Conservation (phyloP, 176 grass and related monocot species). For the Aegilops bicornis region DNA sequence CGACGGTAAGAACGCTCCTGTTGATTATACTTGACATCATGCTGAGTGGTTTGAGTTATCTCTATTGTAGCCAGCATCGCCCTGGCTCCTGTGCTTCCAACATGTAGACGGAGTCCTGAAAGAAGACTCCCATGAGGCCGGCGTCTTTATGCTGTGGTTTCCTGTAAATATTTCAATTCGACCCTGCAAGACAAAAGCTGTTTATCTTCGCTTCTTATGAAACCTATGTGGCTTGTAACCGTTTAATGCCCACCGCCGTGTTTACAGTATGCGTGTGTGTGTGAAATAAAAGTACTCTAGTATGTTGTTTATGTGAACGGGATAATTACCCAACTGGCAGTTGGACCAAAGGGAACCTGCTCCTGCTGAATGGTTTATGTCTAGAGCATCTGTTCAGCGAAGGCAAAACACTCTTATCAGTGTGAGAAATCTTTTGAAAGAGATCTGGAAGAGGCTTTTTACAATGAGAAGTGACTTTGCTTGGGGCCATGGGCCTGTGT, state of each 20-base stretch:
- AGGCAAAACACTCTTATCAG: background rate
- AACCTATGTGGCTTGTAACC: constrained; percentile 38
- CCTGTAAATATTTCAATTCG: constrained; percentile 45
- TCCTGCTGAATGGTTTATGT: background rate
- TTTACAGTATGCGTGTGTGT: constrained; percentile 16
- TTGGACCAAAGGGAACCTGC: constrained; percentile 15
- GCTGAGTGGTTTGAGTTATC: constrained; percentile 1
- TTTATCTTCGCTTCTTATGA: constrained; percentile 23
- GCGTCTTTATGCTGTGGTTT: constrained; percentile 31
- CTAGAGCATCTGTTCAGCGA: constrained; percentile 1
- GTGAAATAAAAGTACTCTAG: constrained; percentile 39
- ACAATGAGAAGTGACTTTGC: background rate
- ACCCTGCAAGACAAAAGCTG: constrained; percentile 20
- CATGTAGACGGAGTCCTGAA: constrained; percentile 23
- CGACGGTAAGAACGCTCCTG: background rate
- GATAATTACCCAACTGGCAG: background rate
- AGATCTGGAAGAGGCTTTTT: background rate
- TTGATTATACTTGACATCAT: background rate
- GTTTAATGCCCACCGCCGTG: constrained; percentile 17
- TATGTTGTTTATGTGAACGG: constrained; percentile 2
- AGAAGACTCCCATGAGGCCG: constrained; percentile 13
- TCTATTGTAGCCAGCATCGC: constrained; percentile 32
- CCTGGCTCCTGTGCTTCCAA: constrained; percentile 4
- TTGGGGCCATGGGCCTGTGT: background rate
- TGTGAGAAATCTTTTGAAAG: background rate